Percentiles rank a stretch among this genome's conserved stretches.
Conservation (phyloP, 495 filamentous ascomycete species). For the Massariosphaeria phaeospora region DNA sequence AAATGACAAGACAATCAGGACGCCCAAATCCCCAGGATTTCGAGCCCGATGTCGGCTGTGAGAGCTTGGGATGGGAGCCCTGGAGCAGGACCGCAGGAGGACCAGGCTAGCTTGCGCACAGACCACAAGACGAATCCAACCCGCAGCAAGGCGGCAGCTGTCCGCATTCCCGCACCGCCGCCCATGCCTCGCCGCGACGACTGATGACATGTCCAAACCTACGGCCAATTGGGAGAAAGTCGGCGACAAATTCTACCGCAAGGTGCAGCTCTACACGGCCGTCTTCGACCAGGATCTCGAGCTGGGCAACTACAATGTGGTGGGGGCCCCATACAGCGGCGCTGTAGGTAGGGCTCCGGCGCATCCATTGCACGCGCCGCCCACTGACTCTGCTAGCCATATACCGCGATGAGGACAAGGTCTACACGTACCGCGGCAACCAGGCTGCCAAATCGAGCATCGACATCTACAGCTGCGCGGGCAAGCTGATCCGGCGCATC, state of each 20-base stretch:
- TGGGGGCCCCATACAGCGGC: constrained; percentile 89
- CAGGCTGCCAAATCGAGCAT: constrained; percentile 75
- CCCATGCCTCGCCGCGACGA: no score
- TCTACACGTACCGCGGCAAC: constrained; percentile 67
- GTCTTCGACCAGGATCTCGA: constrained; percentile 90
- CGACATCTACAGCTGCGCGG: constrained; percentile 89
- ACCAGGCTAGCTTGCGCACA: no score
- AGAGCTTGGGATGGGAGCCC: no score
- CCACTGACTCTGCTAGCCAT: constrained; percentile 54
- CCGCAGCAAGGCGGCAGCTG: no score
- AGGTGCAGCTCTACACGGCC: constrained; percentile 82
- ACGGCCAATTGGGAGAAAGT: constrained; percentile 91
- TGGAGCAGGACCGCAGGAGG: no score
- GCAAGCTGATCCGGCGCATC: constrained; percentile 71
- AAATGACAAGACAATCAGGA: no score
- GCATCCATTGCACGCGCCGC: not conserved
- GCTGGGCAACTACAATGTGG: constrained; percentile 89
- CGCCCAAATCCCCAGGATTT: no score
- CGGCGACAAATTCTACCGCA: constrained; percentile 89
- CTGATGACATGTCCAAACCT: constrained; percentile 58
- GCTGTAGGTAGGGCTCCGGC: constrained; percentile 65
- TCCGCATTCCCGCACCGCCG: not conserved
- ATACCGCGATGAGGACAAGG: constrained; percentile 79
- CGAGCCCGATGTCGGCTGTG: no score
- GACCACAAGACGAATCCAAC: no score